A percentile compares a stretch with the other conserved stretches of the same genome.
phyloP scores from a whole-genome alignment of 306 rosid genomes.

The Argentina anserina region DNA sequence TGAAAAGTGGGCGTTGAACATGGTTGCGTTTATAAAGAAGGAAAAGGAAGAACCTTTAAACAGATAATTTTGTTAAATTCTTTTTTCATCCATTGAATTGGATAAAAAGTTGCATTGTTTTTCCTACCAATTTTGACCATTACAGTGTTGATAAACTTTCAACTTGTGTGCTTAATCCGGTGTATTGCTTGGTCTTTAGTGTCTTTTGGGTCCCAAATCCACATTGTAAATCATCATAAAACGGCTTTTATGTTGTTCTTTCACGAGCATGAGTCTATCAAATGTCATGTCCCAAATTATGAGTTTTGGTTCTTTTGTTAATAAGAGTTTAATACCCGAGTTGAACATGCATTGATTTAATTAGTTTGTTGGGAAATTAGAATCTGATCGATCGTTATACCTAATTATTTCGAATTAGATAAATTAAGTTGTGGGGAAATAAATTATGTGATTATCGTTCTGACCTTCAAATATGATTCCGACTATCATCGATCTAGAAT shows the following conservation, averaged over 20 bases:
- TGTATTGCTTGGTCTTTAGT: constrained; percentile 26
- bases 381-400: background rate
- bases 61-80: constrained; percentile 45
- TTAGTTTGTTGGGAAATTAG: background rate
- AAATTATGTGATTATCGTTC: too few species aligned
- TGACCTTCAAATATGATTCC: too few species aligned
- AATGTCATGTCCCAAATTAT: constrained; percentile 31
- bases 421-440: background rate
- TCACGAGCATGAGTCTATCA: constrained; percentile 41
- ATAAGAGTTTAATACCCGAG: background rate
- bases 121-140: constrained; percentile 64
- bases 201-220: constrained; percentile 44
- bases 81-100: constrained; percentile 57
- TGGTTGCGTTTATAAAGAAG: constrained; percentile 19
- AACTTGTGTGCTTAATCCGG: constrained; percentile 20
- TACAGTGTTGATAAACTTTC: constrained; percentile 49
- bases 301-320: background rate
- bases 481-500: too few species aligned
- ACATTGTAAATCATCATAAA: constrained; percentile 41
- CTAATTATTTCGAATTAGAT: background rate
- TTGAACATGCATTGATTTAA: background rate
- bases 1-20: background rate
- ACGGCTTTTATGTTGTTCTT: constrained; percentile 54
- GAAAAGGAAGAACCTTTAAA: constrained; percentile 33
- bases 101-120: constrained; percentile 61